Evolutionary conservation across 2,329 filamentous ascomycete genomes (phyloP).

Genomic region (Penicillium sp.): DNA sequence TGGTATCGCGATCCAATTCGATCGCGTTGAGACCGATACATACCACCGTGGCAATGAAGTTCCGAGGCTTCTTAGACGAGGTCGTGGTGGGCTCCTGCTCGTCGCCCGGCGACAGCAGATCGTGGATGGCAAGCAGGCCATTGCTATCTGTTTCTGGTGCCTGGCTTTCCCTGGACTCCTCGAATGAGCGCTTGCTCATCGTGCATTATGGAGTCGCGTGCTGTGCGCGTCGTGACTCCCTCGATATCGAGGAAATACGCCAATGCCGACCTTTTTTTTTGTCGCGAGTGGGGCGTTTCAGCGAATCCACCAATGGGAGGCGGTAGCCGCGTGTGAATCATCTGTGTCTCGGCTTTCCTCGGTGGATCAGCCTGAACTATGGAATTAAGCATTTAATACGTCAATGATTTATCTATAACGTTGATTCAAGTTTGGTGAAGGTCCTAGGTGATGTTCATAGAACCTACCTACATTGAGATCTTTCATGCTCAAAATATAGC

Average conservation of each 20-base stretch:
- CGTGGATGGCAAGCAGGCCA: slow-evolving; percentile 32
- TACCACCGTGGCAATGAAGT: slow-evolving; percentile 43
- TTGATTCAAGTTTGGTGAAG: too few species aligned
- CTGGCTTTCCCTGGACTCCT: slow-evolving; percentile 30
- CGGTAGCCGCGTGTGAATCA: background rate
- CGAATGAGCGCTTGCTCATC: slow-evolving; percentile 40
- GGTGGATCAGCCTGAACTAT: too few species aligned
- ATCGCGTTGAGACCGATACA: slow-evolving; percentile 4
- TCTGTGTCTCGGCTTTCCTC: background rate
- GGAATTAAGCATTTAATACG: too few species aligned
- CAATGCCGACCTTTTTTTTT: slow-evolving; percentile 4
- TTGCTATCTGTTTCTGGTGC: slow-evolving; percentile 27
- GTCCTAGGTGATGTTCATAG: too few species aligned
- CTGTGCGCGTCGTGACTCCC: background rate
- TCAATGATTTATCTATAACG: too few species aligned
- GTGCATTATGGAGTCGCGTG: slow-evolving; percentile 27
- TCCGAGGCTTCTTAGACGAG: slow-evolving; percentile 35
- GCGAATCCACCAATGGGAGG: background rate
- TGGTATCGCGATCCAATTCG: background rate
- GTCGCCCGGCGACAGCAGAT: slow-evolving; percentile 36
- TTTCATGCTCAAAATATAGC: too few species aligned
- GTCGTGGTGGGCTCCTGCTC: slow-evolving; percentile 27
- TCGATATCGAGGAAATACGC: background rate
- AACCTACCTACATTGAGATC: too few species aligned
- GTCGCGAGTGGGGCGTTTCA: background rate